Base-by-base conservation (phyloP, 495 filamentous ascomycete species). In the Lophium mytilinum region DNA sequence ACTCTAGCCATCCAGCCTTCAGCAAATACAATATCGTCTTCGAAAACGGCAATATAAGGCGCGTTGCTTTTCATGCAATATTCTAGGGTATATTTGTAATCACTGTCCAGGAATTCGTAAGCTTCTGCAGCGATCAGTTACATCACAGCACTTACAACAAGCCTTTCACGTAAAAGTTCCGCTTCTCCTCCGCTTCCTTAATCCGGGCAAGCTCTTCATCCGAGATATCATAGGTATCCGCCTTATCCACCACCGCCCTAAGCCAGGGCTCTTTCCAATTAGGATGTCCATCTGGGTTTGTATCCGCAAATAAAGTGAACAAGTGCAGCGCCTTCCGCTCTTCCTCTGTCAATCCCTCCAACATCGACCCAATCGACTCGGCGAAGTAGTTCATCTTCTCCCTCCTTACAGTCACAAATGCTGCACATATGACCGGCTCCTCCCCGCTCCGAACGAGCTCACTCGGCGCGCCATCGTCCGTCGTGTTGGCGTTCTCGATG, bases 21-120 rank as follows among this genome's bases (percentile, higher is more conserved):
- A 54, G 75, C 66, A 15, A 75, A 76, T 9, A 83, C 69, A 11
- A 75, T 71, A 37, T 82, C 80, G 58, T 82, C 80, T 63, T 83
- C 80, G 18, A 82, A 64, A 56, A 80, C 79, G 49, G 75, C 67
- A 18, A 79, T 74, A 60, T 77, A 79, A 1, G 66, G 67, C 9
- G 75, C 69, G 17, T 69, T 67, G 8, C 65, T 73, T n/a, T 71
- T 66, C 41, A 73, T 66, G 65, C 77, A 81, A 34, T 69, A 71
- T 36, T 73, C 62, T 18, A 83, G 57, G 10, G 77, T 49, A 24
- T 78, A 74, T 0, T 61, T 66, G 55, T 81, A 82, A 56, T 83
- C 78, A 41, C 75, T 45, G 14, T 19, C 15, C 15, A 19, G 14
- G 1, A 19, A 1, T 45, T 45, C 15, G 41, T 45, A 19, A 15